These are phyloP conservation scores for Zea mays DNA, from an alignment of 176 grass and related monocot genomes.

Conservation along the genomic window Zm-B73-REFERENCE-NAM-5.0 NC_050105.1:125894001-125894500, in stretches of 20 bases:
- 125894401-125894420: constrained; percentile 34
- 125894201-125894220: constrained; percentile 58
- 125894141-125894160: constrained; percentile 49
- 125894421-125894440: constrained; percentile 50
- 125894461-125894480: constrained; percentile 41
- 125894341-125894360: constrained; percentile 34
- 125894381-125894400: constrained; percentile 1
- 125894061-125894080: constrained; percentile 52
- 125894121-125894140: constrained; percentile 50
- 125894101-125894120: constrained; percentile 39
- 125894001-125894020: background rate
- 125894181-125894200: constrained; percentile 51
- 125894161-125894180: constrained; percentile 49
- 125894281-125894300: constrained; percentile 55
- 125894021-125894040: constrained; percentile 40
- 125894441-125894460: constrained; percentile 55
- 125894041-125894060: constrained; percentile 58
- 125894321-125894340: constrained; percentile 59
- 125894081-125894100: constrained; percentile 54
- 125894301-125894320: constrained; percentile 52
- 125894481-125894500: constrained; percentile 43
- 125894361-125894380: background rate
- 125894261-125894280: constrained; percentile 45
- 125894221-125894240: constrained; percentile 55
- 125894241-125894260: constrained; percentile 48